Evolutionary conservation across 2,329 filamentous ascomycete genomes (phyloP), one percentile per base, ranked within the genome.

Genomic region (Ceratocystis huliohia): DNA sequence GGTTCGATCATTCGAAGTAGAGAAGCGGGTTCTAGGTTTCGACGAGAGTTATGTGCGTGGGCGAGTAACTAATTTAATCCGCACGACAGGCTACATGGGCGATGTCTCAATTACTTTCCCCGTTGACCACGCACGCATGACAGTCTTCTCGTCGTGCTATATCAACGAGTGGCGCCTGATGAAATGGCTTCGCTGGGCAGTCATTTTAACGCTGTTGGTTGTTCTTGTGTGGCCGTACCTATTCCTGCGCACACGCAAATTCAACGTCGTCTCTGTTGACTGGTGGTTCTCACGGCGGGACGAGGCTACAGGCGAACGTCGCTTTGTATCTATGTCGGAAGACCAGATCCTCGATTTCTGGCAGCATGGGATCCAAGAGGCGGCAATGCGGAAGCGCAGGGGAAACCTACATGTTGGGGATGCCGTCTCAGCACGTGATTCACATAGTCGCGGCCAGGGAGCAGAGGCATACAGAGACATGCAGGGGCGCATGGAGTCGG

Each of bases 201-300:
- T 86, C 75, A 84, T 83, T 72, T 73, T 88, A 5, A 84, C 84
- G 0, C 83, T 90, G 68, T 74, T 88, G 13, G 88, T 88, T 80
- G 71, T 91, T 66, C 78, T 91, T 70, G 78, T 82, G 2, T 91
- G 88, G 88, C 88, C 88, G 0, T 81, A 82, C 66, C 78, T 91
- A 13, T 86, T 83, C 75, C 80, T 89, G 72, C 75, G 81, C 20
- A 91, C 88, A 1, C 84, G 82, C 72, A 79, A 82, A 62, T 91
- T 86, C 76, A 81, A 86, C 69, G 84, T 88, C 1, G 80, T 84
- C 2, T 77, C 78, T 25, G 80, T 82, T 0, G 78, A 85, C 44
- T 91, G 86, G 86, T 74, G 77, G 0, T 85, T 81, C 70, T 82
- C 80, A 2, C 71, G 73, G 3, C 69, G 71, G 8, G 72, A 73